A percentile compares a stretch with the other conserved stretches of the same genome.
These are phyloP conservation scores for Saccharum officinarum DNA, from an alignment of 176 grass and related monocot species.

Conservation along the genomic window DNA sequence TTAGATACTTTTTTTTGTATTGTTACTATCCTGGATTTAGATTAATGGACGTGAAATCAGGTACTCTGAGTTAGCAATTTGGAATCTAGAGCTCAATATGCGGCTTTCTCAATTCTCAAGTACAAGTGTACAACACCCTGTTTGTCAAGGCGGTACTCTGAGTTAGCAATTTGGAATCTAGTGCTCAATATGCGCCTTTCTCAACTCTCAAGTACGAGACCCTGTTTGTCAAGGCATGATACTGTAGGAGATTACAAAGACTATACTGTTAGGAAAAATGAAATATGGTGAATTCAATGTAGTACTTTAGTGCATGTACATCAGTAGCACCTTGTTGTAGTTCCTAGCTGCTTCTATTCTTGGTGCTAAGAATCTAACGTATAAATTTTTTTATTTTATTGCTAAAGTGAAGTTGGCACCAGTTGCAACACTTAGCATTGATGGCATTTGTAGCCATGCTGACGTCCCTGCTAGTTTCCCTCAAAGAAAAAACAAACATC, in stretches of 20 bases:
- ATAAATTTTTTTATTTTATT: not conserved
- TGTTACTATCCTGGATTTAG: not conserved
- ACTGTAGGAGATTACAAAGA: not conserved
- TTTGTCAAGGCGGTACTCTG: not conserved
- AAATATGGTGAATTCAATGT: not conserved
- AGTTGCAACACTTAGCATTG: not conserved
- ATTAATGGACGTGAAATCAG: not conserved
- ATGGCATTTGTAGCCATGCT: not conserved
- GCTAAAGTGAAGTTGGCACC: not conserved
- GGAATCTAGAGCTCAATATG: not conserved
- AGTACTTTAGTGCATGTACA: not conserved
- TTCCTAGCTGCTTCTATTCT: not conserved
- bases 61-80: slow-evolving; percentile 8
- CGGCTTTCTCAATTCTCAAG: not conserved
- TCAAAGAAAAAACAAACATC: not conserved
- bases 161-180: not conserved
- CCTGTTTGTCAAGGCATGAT: not conserved
- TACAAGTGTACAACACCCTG: not conserved
- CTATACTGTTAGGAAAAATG: not conserved
- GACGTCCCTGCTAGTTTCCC: not conserved
- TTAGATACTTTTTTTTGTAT: not conserved
- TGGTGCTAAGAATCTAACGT: not conserved
- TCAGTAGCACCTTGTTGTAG: not conserved
- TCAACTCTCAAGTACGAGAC: not conserved
- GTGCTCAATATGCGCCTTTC: not conserved